Evolutionary conservation across 2,329 filamentous ascomycete genomes (phyloP).

Genomic region (Pseudofabraea citricarpa): DNA sequence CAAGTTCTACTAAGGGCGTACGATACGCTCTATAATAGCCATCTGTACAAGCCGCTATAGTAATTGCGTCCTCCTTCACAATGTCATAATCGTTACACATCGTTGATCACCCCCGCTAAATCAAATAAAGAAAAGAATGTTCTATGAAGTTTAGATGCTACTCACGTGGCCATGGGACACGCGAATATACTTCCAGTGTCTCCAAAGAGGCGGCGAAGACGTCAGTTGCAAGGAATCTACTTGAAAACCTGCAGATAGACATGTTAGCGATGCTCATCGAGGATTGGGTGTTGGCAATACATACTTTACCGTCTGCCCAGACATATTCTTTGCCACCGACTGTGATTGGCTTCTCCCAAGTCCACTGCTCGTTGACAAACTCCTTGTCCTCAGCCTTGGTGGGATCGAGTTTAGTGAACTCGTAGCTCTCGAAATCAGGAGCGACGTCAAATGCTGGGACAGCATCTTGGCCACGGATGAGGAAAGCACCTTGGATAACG

Average conservation of each 20-base stretch:
- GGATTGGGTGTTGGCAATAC: no score
- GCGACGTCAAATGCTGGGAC: conserved; percentile 90
- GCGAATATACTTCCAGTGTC: no score
- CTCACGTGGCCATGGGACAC: no score
- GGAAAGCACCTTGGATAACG: conserved; percentile 86
- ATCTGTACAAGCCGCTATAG: background rate
- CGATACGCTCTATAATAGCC: conserved; percentile 7
- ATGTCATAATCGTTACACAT: conserved; percentile 17
- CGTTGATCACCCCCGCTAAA: conserved; percentile 16
- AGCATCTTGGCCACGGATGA: conserved; percentile 88
- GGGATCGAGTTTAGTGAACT: conserved; percentile 93
- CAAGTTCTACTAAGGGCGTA: no score
- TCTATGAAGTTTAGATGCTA: background rate
- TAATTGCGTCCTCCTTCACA: background rate
- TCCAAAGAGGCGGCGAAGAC: no score
- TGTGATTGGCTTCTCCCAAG: conserved; percentile 80
- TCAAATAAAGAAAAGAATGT: conserved; percentile 10
- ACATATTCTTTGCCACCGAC: conserved; percentile 84
- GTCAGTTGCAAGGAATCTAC: no score
- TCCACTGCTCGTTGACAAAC: conserved; percentile 84
- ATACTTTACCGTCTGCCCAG: conserved; percentile 61
- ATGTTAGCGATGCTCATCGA: no score
- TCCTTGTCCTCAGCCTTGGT: conserved; percentile 78
- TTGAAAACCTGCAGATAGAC: conserved; percentile 99
- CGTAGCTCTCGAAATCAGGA: conserved; percentile 95